Conservation (phyloP, 106 monocot species). For the Acorus calamus region DNA sequence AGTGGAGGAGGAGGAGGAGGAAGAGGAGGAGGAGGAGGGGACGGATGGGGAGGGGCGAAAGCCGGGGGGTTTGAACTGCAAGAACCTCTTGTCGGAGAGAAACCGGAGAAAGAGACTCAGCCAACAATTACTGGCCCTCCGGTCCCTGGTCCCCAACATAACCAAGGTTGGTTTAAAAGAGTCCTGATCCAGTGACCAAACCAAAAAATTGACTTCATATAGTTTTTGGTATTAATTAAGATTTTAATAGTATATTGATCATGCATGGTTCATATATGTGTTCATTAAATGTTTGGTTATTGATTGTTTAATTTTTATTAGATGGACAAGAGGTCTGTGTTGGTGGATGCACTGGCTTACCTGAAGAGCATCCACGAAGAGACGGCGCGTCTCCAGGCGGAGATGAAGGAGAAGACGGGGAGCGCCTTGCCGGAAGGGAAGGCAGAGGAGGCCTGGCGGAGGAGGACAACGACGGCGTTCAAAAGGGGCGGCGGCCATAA, state of each 20-base stretch:
- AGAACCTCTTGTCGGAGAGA: slow-evolving; percentile 4
- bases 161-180: neutral
- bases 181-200: neutral
- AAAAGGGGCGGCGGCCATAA: neutral
- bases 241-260: neutral
- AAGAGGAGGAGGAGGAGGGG: neutral
- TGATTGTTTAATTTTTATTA: neutral
- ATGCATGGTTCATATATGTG: neutral
- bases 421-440: neutral
- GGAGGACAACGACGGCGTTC: neutral
- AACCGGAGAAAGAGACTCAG: slow-evolving; percentile 2
- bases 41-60: neutral
- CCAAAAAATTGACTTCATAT: neutral
- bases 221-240: neutral
- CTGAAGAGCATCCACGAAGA: slow-evolving; percentile 4
- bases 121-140: neutral
- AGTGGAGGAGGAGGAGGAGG: neutral
- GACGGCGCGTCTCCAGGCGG: neutral
- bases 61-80: neutral
- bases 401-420: neutral
- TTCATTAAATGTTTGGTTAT: too few species aligned
- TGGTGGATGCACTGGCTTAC: slow-evolving; percentile 2
- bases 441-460: neutral
- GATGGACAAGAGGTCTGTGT: slow-evolving; percentile 6
- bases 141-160: neutral